Base-by-base conservation (phyloP, 805 yeast species). In the Dipodascus geniculatus region DNA sequence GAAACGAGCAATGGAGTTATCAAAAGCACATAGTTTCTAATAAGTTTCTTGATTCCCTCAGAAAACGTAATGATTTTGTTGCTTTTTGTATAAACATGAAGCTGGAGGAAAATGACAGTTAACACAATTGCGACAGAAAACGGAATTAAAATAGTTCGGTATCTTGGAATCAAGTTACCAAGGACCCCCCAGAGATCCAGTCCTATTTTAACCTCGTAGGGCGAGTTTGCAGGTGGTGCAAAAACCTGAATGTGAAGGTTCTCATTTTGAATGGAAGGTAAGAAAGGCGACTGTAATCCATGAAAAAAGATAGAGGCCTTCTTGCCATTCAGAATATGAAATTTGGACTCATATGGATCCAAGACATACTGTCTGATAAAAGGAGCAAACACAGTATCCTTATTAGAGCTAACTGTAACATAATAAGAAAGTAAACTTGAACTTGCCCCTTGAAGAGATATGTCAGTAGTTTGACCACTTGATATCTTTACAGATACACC, bases 341-440 rank as follows among this genome's bases (percentile, higher is more conserved):
- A 90, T 68, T 88, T 88, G 0, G 87, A 76, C 65, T 90, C 96
- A 59, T 71, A 75, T 0, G 87, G 85, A 35, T 80, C 81, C 8
- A 72, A 69, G 2, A 79, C 71, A 69, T 77, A 77, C 65, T 89
- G 96, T 54, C 88, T 74, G 2, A 85, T 66, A 38, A 88, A 72
- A 0, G 95, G 86, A 20, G 77, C 67, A 60, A 83, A 85, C 3
- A 38, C 4, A n/a, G 31, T 20, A 35, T 48, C 42, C 11, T 56
- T 53, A 8, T 51, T 50, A 19, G 57, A 53, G 51, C 31, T 53
- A 6, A 72, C 52, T 14, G 55, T 58, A 6, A 78, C 56, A 33
- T 65, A 70, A 62, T 80, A 85, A 0, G 83, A 78, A 20, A 85
- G 63, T 3, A 84, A 60, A 62, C 87, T 80, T 51, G 81, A 78